Conservation (phyloP, 2,329 filamentous ascomycete species). For the Fusarium bactridioides region DNA sequence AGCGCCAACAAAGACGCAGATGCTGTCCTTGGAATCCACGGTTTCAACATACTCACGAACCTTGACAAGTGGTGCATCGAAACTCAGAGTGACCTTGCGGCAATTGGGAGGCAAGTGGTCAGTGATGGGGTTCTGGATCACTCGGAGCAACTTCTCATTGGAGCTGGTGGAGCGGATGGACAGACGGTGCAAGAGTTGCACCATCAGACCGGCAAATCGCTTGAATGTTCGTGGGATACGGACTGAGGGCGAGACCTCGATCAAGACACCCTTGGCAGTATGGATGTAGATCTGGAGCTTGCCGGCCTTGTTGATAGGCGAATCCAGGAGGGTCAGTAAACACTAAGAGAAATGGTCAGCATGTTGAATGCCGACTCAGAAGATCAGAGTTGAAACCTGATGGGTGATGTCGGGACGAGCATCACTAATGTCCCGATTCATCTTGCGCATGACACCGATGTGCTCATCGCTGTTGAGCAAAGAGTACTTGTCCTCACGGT, state of each 20-base stretch:
- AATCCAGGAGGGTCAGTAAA: slow-evolving; percentile 94
- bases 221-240: slow-evolving; percentile 98
- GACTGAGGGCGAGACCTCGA: slow-evolving; percentile 97
- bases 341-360: slow-evolving; percentile 69
- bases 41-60: slow-evolving; percentile 88
- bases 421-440: slow-evolving; percentile 98
- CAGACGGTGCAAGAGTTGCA: slow-evolving; percentile 92
- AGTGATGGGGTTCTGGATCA: slow-evolving; percentile 97
- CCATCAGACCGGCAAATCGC: slow-evolving; percentile 98
- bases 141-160: slow-evolving; percentile 95
- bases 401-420: slow-evolving; percentile 97
- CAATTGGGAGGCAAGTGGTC: slow-evolving; percentile 97
- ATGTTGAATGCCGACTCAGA: slow-evolving; percentile 54
- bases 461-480: slow-evolving; percentile 98
- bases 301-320: slow-evolving; percentile 97
- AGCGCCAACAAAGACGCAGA: slow-evolving; percentile 96
- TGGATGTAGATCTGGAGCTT: slow-evolving; percentile 98
- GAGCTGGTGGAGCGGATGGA: slow-evolving; percentile 97
- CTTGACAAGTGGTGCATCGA: slow-evolving; percentile 86
- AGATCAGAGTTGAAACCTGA: slow-evolving; percentile 70
- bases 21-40: slow-evolving; percentile 83
- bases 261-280: slow-evolving; percentile 95
- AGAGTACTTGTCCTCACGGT: slow-evolving; percentile 92
- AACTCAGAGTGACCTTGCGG: slow-evolving; percentile 96
- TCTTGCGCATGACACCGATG: slow-evolving; percentile 98